These are phyloP conservation scores for Solanum appendiculatum DNA, from an alignment of 257 asterid genomes.

Conservation along the genomic window DNA sequence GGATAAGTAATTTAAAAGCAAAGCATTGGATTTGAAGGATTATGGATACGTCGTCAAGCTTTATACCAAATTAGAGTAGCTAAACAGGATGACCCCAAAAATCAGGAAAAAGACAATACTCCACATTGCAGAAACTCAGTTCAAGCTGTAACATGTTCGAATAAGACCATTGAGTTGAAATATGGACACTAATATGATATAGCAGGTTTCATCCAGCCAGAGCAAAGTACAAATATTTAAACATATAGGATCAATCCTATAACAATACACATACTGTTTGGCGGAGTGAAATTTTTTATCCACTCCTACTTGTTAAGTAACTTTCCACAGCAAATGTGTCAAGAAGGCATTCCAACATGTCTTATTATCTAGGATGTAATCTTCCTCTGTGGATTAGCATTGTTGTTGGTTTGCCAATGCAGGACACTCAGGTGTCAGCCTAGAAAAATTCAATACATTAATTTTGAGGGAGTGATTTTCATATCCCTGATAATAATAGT, in stretches of 20 bases:
- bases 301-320: background rate
- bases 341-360: background rate
- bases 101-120: background rate
- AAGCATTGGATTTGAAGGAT: background rate
- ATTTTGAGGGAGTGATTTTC: background rate
- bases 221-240: background rate
- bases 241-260: background rate
- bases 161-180: background rate
- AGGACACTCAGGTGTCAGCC: background rate
- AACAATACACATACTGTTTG: background rate
- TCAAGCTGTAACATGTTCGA: background rate
- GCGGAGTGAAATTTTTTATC: background rate
- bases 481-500: background rate
- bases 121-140: background rate
- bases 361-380: background rate
- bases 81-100: background rate
- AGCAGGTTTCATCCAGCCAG: background rate
- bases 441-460: background rate
- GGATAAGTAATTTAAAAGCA: background rate
- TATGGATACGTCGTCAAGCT: background rate
- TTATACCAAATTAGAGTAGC: background rate
- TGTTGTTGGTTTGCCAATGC: background rate
- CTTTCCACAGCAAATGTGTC: background rate
- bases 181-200: background rate
- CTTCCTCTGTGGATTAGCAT: background rate